Evolutionary conservation across 805 yeast genomes (phyloP), one percentile per base, ranked within the genome.

Genomic region (Wickerhamiella sergipiensis): DNA sequence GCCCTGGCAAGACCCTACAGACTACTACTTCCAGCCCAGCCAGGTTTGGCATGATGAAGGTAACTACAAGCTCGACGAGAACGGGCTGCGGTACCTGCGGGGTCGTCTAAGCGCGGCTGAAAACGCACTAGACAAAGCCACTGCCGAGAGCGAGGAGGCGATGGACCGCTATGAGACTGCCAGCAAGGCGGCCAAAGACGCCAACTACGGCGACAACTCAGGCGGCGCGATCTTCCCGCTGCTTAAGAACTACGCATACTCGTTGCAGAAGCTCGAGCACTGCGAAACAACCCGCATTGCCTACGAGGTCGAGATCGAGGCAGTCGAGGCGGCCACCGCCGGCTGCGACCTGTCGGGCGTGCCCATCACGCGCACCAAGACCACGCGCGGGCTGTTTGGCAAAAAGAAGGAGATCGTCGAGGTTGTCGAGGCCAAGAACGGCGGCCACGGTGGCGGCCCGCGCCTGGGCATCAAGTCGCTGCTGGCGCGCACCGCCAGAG

Each of bases 11-110:
- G 97, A 88, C 59, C 97, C 97, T 1, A 71, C 70, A 6, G 97
- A 90, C 67, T 86, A 84, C 62, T 74, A 78, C 57, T 92, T 84
- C 61, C 76, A 85, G 55, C 96, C 97, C 1, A 81, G 95, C 23
- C 81, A 88, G 29, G 82, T 92, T 43, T 92, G 98, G 98, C 97
- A 90, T 67, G 98, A 92, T 61, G 97, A 92, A 66, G 95, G 87
- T 56, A 70, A 76, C 36, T 73, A 82, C 55, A 74, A 79, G 1
- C 71, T 75, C 5, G 74, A 76, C 44, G 80, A 76, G 43, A 54
- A 58, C 19, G 64, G 67, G 6, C 58, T 65, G 50, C 55, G 59
- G 46, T 62, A 55, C 49, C 57, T 71, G 47, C 62, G 71, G 18
- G 69, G 68, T 29, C 58, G 63, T 49, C 61, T 69, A 13, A 57